Base-by-base conservation (phyloP, 345 rosid species). In the Laguncularia racemosa region DNA sequence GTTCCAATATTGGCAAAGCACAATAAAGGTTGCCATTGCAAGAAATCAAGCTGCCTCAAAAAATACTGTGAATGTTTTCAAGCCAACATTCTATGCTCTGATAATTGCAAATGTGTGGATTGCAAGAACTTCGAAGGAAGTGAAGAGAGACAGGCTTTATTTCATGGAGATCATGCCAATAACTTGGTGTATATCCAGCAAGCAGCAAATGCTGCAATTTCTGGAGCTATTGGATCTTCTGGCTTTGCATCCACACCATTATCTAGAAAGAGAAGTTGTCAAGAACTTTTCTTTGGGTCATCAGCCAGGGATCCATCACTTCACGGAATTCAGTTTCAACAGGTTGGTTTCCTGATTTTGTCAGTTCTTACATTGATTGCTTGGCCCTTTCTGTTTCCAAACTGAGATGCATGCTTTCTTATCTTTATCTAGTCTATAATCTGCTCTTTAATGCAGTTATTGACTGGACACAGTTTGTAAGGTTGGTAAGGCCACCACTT, bases 51-150 rank as follows among this genome's bases (percentile, higher is more conserved):
- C 44, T 91, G 92, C 74, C 92, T 91, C 43, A 91, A 88, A 80
- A 85, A 84, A 78, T 91, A 91, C 58, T 88, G 98, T 46, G 98
- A 86, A 68, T 88, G 98, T 76, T 91, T 77, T 74, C 91, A 91
- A 66, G 96, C 90, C 14, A 75, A 79, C 61, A 69, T 88, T 67
- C 60, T 81, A 21, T 91, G 98, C 73, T 91, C 95, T 33, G 98
- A 91, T 45, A 91, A 81, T 70, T 88, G 96, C 66, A 81, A 61
- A 77, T 91, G 96, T 63, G 63, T 77, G 74, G 95, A 88, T 57
- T 86, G 96, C 77, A 85, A 84, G 65, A 91, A 91, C 65, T 81
- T 68, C 16, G 84, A 88, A 66, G 96, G 84, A 66, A 85, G 86
- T 60, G 80, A 84, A 67, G 95, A 84, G 57, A 75, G 86, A 66